Base-by-base conservation (phyloP, 108 stramenopile genomes). In the Skeletonema menzelii region DNA sequence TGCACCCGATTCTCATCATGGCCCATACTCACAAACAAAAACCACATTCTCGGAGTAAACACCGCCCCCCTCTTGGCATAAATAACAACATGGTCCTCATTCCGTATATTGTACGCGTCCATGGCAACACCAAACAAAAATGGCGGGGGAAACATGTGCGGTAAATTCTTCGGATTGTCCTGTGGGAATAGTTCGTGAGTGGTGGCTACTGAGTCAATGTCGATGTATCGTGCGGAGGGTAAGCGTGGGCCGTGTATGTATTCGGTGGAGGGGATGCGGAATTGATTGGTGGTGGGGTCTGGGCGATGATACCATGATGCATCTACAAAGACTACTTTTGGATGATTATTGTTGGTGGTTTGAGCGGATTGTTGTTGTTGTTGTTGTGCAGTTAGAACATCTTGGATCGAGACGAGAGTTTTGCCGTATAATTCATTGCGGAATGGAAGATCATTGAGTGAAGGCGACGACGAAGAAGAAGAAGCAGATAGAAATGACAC, bases 131-230 rank as follows among this genome's bases (percentile, higher is more conserved):
- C 69, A 47, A 89, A 91, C 7, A 93, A 46, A 17, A 66, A 13
- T 38, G 70, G 55, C 2, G 82, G 56, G n/a, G 92, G 92, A 84
- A 91, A 89, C 92, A 93, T 93, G 76, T 93, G 92, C 3, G 82
- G 83, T 27, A 89, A 70, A 19, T 75, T 67, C 20, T 71, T 73
- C 7, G 76, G 71, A 53, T 76, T 82, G 1, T 28, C n/a, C 0
- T 35, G 15, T 11, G 76, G 76, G 42, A 71, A 68, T 28, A 56
- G 8, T 7, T 75, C 62, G 8, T 37, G 20, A 14, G 75, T 76
- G 12, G 79, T 69, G 12, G 86, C 81, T 30, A 91, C 30, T 13
- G 88, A 83, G 57, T 88, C 88, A 69, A 91, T 91, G 56, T 91
- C 86, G 32, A 91, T 65, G 60, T 79, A 87, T 42, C 67, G 72